Percentiles rank a stretch among this genome's conserved stretches.
Conservation (phyloP, 1,284 basidiomycete species). For the Calocybe gambosa region DNA sequence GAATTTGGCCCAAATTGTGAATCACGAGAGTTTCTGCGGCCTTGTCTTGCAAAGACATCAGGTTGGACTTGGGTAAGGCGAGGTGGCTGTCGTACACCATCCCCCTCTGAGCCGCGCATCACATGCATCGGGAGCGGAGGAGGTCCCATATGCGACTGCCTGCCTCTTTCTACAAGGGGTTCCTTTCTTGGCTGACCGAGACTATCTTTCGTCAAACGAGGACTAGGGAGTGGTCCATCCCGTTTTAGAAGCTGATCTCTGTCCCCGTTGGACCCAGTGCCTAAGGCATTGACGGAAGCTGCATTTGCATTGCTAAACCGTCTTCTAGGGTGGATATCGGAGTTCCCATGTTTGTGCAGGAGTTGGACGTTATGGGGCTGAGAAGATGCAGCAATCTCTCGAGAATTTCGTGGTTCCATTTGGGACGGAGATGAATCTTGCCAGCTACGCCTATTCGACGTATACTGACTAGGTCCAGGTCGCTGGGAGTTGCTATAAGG, state of each 20-base stretch:
- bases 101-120: slow-evolving; percentile 24
- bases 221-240: slow-evolving; percentile 29
- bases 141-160: slow-evolving; percentile 41
- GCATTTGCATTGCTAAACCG: slow-evolving; percentile 27
- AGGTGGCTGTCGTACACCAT: slow-evolving; percentile 40
- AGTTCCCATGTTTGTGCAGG: slow-evolving; percentile 29
- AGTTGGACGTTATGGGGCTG: slow-evolving; percentile 24
- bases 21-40: slow-evolving; percentile 35
- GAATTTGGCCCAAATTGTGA: slow-evolving; percentile 23
- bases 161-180: slow-evolving; percentile 27
- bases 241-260: slow-evolving; percentile 21
- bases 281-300: slow-evolving; percentile 18
- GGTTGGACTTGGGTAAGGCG: slow-evolving; percentile 35
- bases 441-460: slow-evolving; percentile 37
- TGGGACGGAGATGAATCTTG: slow-evolving; percentile 38
- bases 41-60: slow-evolving; percentile 19
- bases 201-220: slow-evolving; percentile 25
- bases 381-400: slow-evolving; percentile 34
- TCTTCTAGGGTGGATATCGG: slow-evolving; percentile 25
- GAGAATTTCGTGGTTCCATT: slow-evolving; percentile 37
- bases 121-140: slow-evolving; percentile 41
- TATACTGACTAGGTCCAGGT: slow-evolving; percentile 27
- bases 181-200: slow-evolving; percentile 22
- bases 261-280: slow-evolving; percentile 20
- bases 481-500: slow-evolving; percentile 50